Percentiles rank a stretch among this genome's conserved stretches.
phyloP scores from a whole-genome alignment of 345 rosid genomes.

The Eucalyptus polybractea region DNA sequence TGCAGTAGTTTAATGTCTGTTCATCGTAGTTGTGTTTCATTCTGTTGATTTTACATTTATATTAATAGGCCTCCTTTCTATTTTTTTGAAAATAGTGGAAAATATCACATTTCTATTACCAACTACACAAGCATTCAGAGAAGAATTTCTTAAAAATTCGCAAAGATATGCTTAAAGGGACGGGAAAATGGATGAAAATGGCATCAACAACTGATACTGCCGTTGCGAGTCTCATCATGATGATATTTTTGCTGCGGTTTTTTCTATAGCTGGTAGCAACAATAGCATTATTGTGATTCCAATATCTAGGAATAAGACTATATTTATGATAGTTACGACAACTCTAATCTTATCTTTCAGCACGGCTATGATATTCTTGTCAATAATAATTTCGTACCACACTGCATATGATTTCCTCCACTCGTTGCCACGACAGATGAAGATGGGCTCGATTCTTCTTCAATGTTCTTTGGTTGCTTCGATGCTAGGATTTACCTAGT shows the following conservation, averaged over 20 bases:
- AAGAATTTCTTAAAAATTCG: too few species aligned
- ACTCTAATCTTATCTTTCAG: rapidly evolving
- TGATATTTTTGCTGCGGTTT: background rate
- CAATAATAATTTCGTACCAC: background rate
- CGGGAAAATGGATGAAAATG: too few species aligned
- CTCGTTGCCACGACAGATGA: background rate
- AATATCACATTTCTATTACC: too few species aligned
- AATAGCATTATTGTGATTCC: rapidly evolving
- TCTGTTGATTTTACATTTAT: too few species aligned
- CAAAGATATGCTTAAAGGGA: too few species aligned
- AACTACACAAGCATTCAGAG: too few species aligned
- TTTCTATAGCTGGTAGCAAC: rapidly evolving
- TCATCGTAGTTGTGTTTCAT: rapidly evolving
- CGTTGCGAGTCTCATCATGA: rapidly evolving
- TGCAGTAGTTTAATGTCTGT: rapidly evolving
- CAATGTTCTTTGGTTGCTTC: too few species aligned
- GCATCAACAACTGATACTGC: too few species aligned
- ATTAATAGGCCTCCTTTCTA: rapidly evolving
- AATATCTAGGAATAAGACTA: rapidly evolving
- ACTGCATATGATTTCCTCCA: rapidly evolving
- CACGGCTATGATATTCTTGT: rapidly evolving
- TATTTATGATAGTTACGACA: background rate
- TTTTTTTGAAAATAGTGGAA: too few species aligned
- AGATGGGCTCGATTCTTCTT: background rate
- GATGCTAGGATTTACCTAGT: rapidly evolving